These are phyloP conservation scores for Pythium chondricola DNA, from an alignment of 352 stramenopile genomes.

Conservation along the genomic window DNA sequence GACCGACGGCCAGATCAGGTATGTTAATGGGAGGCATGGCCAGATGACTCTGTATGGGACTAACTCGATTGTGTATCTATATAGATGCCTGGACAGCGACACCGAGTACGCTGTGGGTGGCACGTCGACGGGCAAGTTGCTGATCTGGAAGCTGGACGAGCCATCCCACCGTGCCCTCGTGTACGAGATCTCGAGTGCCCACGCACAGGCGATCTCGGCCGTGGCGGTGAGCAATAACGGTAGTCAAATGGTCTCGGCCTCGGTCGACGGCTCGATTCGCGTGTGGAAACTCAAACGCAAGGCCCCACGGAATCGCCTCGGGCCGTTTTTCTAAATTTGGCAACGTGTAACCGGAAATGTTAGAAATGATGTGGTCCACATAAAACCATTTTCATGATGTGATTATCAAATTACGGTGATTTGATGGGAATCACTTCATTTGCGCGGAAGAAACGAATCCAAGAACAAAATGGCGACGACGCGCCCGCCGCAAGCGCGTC, in stretches of 20 bases:
- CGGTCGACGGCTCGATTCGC: constrained; percentile 60
- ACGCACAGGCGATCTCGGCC: constrained; percentile 53
- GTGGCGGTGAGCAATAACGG: constrained; percentile 59
- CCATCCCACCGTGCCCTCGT: constrained; percentile 52
- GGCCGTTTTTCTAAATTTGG: constrained; percentile 60
- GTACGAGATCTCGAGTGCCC: constrained; percentile 68
- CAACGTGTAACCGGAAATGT: no score
- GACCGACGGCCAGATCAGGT: constrained; percentile 55
- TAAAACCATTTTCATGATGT: background rate
- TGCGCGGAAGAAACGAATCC: no score
- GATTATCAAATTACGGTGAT: background rate
- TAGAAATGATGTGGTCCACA: background rate
- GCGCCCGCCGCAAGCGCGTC: constrained; percentile 46
- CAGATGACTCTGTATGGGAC: background rate
- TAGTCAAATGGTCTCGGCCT: constrained; percentile 45
- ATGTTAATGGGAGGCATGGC: constrained; percentile 4
- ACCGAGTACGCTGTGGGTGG: constrained; percentile 70
- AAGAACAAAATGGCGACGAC: constrained; percentile 40
- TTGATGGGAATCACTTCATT: background rate
- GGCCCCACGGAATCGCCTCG: constrained; percentile 37
- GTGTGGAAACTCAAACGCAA: constrained; percentile 77
- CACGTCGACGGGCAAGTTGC: constrained; percentile 62
- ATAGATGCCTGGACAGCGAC: constrained; percentile 74
- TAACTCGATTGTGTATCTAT: background rate
- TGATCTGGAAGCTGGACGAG: constrained; percentile 83